Conservation (phyloP, 2,329 filamentous ascomycete genomes). For the Fusarium anguioides region DNA sequence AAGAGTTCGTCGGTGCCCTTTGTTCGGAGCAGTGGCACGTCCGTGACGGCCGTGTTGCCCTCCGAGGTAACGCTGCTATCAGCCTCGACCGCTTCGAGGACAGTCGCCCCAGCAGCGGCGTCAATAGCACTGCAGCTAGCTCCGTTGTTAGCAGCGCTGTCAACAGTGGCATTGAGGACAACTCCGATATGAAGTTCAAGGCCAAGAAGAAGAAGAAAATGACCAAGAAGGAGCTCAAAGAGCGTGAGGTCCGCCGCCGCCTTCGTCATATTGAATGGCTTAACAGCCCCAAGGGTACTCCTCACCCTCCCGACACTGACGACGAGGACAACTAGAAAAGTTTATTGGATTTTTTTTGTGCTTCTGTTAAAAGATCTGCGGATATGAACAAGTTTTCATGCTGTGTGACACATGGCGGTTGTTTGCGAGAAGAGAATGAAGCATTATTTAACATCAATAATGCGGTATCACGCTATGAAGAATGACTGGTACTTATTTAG, state of each 20-base stretch:
- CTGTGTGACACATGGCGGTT: conserved; percentile 13
- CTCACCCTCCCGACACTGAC: conserved; percentile 80
- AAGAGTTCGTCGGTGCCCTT: conserved; percentile 96
- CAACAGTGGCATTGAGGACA: conserved; percentile 87
- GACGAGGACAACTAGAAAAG: conserved; percentile 67
- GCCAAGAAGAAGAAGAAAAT: conserved; percentile 97
- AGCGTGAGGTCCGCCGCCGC: conserved; percentile 86
- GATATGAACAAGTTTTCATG: conserved; percentile 23
- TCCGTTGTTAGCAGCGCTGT: conserved; percentile 68
- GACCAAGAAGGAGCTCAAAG: conserved; percentile 96
- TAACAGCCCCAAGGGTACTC: conserved; percentile 86
- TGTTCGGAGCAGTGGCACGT: conserved; percentile 98
- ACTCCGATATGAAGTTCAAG: conserved; percentile 84
- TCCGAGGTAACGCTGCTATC: conserved; percentile 81
- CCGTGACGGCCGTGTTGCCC: conserved; percentile 84
- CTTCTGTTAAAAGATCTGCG: conserved; percentile 10
- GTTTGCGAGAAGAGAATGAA: conserved; percentile 17
- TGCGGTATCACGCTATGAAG: conserved; percentile 30
- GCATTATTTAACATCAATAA: conserved; percentile 8
- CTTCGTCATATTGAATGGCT: conserved; percentile 88
- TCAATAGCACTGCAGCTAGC: conserved; percentile 66
- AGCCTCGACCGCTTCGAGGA: conserved; percentile 90
- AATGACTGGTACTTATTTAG: conserved; percentile 29
- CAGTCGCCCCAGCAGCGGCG: conserved; percentile 69
- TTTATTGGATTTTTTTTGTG: conserved; percentile 8